These are phyloP conservation scores for Pichia insulana DNA, from an alignment of 805 yeast species.

Conservation along the genomic window DNA sequence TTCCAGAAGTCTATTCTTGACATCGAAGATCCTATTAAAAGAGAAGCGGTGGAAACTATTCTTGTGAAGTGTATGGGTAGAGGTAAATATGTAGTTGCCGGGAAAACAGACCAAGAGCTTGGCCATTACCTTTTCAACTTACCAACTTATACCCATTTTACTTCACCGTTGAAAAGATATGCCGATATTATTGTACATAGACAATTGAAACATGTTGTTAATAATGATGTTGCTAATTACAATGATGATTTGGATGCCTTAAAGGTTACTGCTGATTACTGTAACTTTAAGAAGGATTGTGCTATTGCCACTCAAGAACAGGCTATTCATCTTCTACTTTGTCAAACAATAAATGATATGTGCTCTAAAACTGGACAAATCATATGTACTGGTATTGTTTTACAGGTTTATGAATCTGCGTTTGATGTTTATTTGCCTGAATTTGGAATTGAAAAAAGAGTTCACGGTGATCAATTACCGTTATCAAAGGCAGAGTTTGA, in stretches of 20 bases:
- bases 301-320: constrained; percentile 91
- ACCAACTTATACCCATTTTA: constrained; percentile 87
- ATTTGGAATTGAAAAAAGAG: constrained; percentile 90
- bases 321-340: constrained; percentile 76
- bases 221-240: constrained; percentile 31
- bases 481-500: constrained; percentile 87
- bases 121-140: constrained; percentile 75
- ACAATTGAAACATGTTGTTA: constrained; percentile 66
- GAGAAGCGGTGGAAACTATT: constrained; percentile 71
- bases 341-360: constrained; percentile 76
- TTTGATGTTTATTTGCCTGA: constrained; percentile 91
- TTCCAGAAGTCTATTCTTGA: constrained; percentile 62
- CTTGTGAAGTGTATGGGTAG: constrained; percentile 74
- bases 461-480: constrained; percentile 95
- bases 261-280: constrained; percentile 80
- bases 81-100: constrained; percentile 85
- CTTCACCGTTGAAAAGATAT: constrained; percentile 86
- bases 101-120: constrained; percentile 71
- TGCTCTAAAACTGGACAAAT: constrained; percentile 68
- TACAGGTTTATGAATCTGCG: constrained; percentile 92
- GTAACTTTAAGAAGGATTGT: constrained; percentile 92
- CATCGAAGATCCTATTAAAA: constrained; percentile 50
- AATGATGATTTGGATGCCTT: constrained; percentile 56
- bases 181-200: constrained; percentile 90
- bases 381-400: constrained; percentile 74